Evolutionary conservation across 2,329 filamentous ascomycete species (phyloP), one percentile per base, ranked within the genome.

Genomic region (Colletotrichum horii): DNA sequence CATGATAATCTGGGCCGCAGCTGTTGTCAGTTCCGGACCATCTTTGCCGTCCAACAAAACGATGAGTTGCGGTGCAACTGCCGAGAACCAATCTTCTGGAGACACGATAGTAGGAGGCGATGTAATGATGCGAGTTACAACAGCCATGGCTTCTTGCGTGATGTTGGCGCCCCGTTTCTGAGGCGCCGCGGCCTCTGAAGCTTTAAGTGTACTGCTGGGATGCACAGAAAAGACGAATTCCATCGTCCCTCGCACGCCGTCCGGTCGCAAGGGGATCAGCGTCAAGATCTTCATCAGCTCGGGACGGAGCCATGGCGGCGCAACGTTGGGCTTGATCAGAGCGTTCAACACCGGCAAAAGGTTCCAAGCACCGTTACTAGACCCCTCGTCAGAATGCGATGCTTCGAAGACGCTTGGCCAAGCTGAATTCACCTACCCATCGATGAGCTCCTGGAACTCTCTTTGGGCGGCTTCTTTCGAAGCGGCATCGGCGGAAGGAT

Each of bases 171-270:
- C 91, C 80, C 88, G 85, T 69, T 90, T 91, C 78, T 91, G 89
- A 2, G 88, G 85, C 6, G 80, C 80, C 4, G 84, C 82, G 2
- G 84, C 84, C 70, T 88, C 87, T 8, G 85, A 83, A 1, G 81
- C 69, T 78, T 83, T 82, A 72, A 85, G 82, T 8, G 84, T 83
- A 77, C 85, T 87, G 76, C 89, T 88, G 0, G 93, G 90, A 76
- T 94, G 93, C 8, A 94, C 91, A 2, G 93, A 89, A 73, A 94
- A 93, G 43, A 95, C 87, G 80, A 95, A 95, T 80, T 95, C 93
- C 76, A 95, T 87, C 0, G 92, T 93, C 30, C 91, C 89, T 38
- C 93, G 89, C 16, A 95, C 92, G 22, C 93, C 93, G 76, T 91
- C 88, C 4, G 86, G 84, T 6, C 93, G 87, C 30, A 94, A 85